Base-by-base conservation (phyloP, 2,329 filamentous ascomycete genomes). In the Colletotrichum caudatum region DNA sequence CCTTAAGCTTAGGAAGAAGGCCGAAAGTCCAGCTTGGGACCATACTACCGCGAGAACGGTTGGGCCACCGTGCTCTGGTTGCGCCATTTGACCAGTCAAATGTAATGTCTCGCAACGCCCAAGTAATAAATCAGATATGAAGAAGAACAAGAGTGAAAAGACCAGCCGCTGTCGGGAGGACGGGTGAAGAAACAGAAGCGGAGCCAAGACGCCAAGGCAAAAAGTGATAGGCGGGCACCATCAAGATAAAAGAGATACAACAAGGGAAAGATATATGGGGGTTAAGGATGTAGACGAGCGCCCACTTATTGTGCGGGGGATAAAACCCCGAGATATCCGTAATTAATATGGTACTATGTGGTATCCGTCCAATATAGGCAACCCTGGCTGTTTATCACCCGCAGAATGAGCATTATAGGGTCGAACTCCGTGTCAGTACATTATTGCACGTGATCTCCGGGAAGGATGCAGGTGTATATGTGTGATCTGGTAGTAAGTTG, bases 1-100 rank as follows among this genome's bases (percentile, higher is more conserved):
- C 4, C 76, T 70, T 6, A 77, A 63, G 18, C 56, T 66, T 5
- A 77, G 64, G 65, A 77, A 77, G 14, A 74, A 53, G 1, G 64
- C 53, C 14, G 76, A 70, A 11, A 76, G 33, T 16, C 62, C 68
- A 7, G 76, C 61, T 61, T 74, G 73, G 9, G 69, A 60, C 76
- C 75, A 77, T 53, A 75, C 69, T 16, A 74, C 67, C 16, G 57
- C 62, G 46, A 68, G 67, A 54, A 74, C 62, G 3, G 60, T 62
- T 56, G 63, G 71, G 44, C 73, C 73, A 46, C 68, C 61, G 39
- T 74, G 60, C 26, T 73, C 70, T 23, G 48, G 65, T 46, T 9
- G 59, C 39, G 44, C 69, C 69, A 72, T 72, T 60, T 72, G 65
- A 64, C 59, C 54, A 64, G 65, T 33, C 39, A 69, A 57, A 37